Conservation (phyloP, 2,329 filamentous ascomycete genomes). For the Cryphonectria japonica region DNA sequence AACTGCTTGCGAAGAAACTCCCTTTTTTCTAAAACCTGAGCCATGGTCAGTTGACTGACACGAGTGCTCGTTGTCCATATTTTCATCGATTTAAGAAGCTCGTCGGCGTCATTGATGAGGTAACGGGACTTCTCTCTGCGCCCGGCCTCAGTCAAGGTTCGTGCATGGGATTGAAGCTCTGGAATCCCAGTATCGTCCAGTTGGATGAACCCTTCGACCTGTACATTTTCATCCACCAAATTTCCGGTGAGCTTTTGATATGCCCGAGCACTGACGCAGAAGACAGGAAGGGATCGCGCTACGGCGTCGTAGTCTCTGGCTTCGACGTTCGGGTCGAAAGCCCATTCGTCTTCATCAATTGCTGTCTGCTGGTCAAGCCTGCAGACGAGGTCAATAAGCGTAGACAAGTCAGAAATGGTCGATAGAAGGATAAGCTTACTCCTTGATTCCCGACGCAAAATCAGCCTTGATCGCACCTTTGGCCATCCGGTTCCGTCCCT, state of each 20-base stretch:
- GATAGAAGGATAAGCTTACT: constrained; percentile 37
- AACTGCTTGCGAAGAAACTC: not conserved
- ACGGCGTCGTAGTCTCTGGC: constrained; percentile 61
- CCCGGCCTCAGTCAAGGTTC: constrained; percentile 50
- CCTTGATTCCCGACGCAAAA: constrained; percentile 62
- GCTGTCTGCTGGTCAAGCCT: constrained; percentile 57
- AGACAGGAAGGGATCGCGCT: constrained; percentile 60
- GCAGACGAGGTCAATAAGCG: not conserved
- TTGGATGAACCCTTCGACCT: constrained; percentile 54
- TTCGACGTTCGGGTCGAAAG: constrained; percentile 59
- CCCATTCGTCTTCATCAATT: constrained; percentile 55
- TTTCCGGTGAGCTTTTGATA: constrained; percentile 66
- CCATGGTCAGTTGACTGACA: not conserved
- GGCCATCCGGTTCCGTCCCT: constrained; percentile 56
- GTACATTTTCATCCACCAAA: constrained; percentile 53
- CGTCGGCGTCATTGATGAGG: constrained; percentile 56
- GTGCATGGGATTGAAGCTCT: constrained; percentile 61
- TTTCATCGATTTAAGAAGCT: constrained; percentile 56
- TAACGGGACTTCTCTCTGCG: constrained; percentile 42
- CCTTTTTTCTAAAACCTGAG: not conserved
- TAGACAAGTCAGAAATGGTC: not conserved
- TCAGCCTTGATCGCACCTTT: constrained; percentile 58
- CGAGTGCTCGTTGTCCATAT: constrained; percentile 40
- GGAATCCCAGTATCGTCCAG: constrained; percentile 63
- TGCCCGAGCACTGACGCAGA: constrained; percentile 65